Evolutionary conservation across 495 filamentous ascomycete genomes (phyloP).

Genomic region (Pseudomonodictys pantanalensis): DNA sequence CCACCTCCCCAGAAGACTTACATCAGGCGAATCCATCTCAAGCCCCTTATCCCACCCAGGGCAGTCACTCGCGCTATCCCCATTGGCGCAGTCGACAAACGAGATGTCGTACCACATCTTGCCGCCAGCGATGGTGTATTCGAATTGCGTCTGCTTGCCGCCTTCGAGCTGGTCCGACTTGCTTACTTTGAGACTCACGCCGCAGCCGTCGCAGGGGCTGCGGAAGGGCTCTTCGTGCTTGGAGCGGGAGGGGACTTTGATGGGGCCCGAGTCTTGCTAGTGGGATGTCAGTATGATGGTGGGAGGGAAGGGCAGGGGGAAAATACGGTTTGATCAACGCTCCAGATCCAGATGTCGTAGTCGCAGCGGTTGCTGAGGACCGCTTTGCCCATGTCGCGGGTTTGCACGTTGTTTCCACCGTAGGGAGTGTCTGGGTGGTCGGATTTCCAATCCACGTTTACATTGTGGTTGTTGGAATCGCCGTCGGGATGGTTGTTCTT

Average conservation of each 20-base stretch:
- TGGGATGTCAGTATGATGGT: background rate
- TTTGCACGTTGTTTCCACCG: background rate
- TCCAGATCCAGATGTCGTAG: background rate
- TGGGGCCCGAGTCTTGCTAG: background rate
- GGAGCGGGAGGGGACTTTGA: background rate
- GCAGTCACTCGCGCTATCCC: background rate
- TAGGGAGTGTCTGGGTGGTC: background rate
- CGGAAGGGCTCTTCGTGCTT: background rate
- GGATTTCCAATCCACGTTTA: background rate
- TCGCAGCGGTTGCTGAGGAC: background rate
- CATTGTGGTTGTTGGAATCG: background rate
- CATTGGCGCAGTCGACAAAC: constrained; percentile 3
- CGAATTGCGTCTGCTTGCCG: constrained; percentile 3
- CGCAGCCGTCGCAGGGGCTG: background rate
- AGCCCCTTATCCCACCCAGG: background rate
- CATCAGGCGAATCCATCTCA: background rate
- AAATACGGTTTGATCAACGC: background rate
- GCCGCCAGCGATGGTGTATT: background rate
- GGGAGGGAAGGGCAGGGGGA: background rate
- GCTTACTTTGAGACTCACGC: background rate
- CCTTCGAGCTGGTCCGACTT: background rate
- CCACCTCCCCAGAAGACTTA: background rate
- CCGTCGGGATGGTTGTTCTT: no score
- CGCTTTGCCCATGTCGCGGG: background rate
- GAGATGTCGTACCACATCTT: background rate